These are phyloP conservation scores for Claviceps fusiformis DNA, from an alignment of 2,329 filamentous ascomycete genomes.

Conservation along the genomic window DNA sequence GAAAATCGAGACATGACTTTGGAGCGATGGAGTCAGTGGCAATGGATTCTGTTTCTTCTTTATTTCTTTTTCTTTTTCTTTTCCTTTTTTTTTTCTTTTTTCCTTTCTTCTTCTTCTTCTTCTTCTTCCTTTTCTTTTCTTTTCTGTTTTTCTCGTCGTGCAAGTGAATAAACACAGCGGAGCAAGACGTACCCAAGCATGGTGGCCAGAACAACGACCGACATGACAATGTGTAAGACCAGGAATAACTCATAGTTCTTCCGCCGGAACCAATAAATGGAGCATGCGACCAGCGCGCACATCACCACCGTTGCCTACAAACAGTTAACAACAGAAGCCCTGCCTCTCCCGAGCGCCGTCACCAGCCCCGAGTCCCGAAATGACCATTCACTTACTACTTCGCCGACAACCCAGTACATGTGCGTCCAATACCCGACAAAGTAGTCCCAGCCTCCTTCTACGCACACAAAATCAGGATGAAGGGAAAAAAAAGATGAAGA, in stretches of 20 bases:
- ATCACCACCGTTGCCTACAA: slow-evolving; percentile 29
- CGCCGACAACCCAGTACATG: slow-evolving; percentile 37
- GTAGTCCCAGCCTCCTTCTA: slow-evolving; percentile 24
- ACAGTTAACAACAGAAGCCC: background rate
- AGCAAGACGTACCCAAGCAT: slow-evolving; percentile 33
- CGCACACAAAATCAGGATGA: background rate
- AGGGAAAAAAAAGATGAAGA: too few relatives aligned
- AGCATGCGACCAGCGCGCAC: slow-evolving; percentile 32
- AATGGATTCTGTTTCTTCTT: background rate
- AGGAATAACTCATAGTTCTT: slow-evolving; percentile 40
- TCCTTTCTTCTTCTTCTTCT: background rate
- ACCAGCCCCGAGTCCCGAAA: too few relatives aligned
- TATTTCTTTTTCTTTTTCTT: background rate
- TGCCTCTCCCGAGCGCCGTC: background rate
- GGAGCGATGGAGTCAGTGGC: background rate
- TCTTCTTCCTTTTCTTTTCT: background rate
- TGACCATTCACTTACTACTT: slow-evolving; percentile 20
- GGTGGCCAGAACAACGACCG: slow-evolving; percentile 33
- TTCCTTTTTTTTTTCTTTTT: background rate
- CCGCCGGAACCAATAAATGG: slow-evolving; percentile 36
- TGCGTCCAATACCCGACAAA: slow-evolving; percentile 25
- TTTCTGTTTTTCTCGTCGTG: background rate
- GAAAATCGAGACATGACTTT: slow-evolving; percentile 39
- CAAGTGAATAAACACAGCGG: background rate
- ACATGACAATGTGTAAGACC: slow-evolving; percentile 35